Conservation (phyloP, 169 alveolate genomes). For the Perkinsus olseni region DNA sequence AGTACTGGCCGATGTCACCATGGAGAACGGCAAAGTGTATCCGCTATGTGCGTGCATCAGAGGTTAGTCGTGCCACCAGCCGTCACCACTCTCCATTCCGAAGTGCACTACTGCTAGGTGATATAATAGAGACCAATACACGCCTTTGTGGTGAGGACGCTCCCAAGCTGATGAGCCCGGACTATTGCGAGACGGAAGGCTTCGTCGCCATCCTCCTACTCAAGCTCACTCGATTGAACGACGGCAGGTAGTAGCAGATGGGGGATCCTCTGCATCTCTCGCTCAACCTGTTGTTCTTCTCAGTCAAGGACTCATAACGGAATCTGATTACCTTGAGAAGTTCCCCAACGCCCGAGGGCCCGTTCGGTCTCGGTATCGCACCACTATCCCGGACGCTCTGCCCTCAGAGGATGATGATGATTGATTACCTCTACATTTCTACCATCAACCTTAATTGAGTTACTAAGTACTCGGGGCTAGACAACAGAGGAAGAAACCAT, state of each 20-base stretch:
- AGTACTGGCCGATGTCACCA: not conserved
- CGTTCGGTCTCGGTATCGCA: not conserved
- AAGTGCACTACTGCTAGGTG: not conserved
- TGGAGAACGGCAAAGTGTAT: not conserved
- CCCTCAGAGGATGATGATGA: not conserved
- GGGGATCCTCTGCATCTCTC: no score
- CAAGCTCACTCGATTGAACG: not conserved
- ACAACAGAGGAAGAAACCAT: not conserved
- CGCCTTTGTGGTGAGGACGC: not conserved
- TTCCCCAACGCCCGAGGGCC: not conserved
- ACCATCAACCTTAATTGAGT: not conserved
- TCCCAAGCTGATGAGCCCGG: not conserved
- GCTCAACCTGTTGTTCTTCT: no score
- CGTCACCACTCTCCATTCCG: not conserved
- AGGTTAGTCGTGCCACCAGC: not conserved
- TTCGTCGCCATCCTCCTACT: not conserved
- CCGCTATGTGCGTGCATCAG: not conserved
- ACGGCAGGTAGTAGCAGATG: not conserved
- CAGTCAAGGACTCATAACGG: not conserved
- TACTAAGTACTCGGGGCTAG: not conserved
- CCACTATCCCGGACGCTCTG: not conserved
- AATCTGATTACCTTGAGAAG: not conserved
- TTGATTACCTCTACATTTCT: not conserved
- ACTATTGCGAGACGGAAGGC: not conserved
- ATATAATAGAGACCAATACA: not conserved